A percentile compares a stretch with the other conserved stretches of the same genome.
Conservation (phyloP, 2,329 filamentous ascomycete genomes). For the Xylaria multiplex region DNA sequence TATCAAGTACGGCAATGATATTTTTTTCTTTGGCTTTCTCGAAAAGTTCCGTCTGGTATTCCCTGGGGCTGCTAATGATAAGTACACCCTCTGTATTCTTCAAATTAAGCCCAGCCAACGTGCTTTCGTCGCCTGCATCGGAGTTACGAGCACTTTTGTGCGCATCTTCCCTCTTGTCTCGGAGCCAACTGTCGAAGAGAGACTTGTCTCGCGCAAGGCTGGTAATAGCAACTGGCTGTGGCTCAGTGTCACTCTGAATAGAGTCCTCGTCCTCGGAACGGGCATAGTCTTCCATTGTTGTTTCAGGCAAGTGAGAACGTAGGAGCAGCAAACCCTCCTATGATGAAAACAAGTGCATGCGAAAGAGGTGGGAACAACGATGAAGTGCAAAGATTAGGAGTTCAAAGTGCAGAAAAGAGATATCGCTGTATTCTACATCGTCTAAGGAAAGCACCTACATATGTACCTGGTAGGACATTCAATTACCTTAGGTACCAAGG, state of each 20-base stretch:
- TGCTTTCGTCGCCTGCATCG: neutral
- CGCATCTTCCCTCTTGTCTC: conserved; percentile 28
- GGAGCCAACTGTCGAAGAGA: conserved; percentile 32
- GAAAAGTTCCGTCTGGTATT: conserved; percentile 93
- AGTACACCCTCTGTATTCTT: conserved; percentile 53
- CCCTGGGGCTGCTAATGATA: conserved; percentile 81
- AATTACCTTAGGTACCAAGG: too few species aligned
- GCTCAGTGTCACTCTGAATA: neutral
- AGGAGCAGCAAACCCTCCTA: too few species aligned
- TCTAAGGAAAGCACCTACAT: too few species aligned
- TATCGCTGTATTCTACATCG: too few species aligned
- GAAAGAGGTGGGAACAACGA: too few species aligned
- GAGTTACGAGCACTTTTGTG: conserved; percentile 13
- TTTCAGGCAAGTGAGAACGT: too few species aligned
- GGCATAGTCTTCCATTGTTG: conserved; percentile 25
- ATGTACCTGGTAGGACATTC: too few species aligned
- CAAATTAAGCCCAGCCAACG: conserved; percentile 33
- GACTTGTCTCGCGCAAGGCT: conserved; percentile 25
- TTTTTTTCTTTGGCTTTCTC: conserved; percentile 86
- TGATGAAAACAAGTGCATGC: too few species aligned
- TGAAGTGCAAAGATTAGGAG: too few species aligned
- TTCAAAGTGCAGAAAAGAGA: too few species aligned
- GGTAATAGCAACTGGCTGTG: neutral
- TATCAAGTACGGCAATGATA: conserved; percentile 91
- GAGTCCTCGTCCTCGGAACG: conserved; percentile 30